These are phyloP conservation scores for Aspergillus sp. DNA, from an alignment of 2,329 filamentous ascomycete genomes.

Conservation along the genomic window DNA sequence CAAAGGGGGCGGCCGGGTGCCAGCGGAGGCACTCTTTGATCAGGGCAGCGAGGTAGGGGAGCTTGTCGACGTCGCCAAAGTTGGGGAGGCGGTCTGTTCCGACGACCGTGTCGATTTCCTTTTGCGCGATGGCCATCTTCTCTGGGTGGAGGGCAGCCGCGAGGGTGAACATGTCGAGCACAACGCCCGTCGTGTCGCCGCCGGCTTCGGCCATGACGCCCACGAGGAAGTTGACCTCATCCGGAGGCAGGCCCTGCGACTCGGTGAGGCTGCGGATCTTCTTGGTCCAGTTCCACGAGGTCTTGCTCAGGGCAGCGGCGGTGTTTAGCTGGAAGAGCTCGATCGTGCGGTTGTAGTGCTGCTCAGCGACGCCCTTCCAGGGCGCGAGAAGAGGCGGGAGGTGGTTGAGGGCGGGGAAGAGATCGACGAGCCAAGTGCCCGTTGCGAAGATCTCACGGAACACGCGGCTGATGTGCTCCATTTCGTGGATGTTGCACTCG, in stretches of 20 bases:
- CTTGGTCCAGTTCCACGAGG: slow-evolving; percentile 35
- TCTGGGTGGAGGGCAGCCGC: slow-evolving; percentile 51
- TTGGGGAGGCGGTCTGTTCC: slow-evolving; percentile 36
- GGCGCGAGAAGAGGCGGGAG: slow-evolving; percentile 43
- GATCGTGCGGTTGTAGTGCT: slow-evolving; percentile 23
- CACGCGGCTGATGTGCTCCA: slow-evolving; percentile 51
- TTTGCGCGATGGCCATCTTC: slow-evolving; percentile 45
- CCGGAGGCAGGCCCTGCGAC: slow-evolving; percentile 47
- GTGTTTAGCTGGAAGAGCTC: slow-evolving; percentile 28
- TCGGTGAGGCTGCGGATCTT: slow-evolving; percentile 35
- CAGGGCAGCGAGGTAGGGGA: slow-evolving; percentile 35
- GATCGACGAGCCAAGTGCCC: slow-evolving; percentile 49
- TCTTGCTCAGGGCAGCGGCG: slow-evolving; percentile 13
- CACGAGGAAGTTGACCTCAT: slow-evolving; percentile 51
- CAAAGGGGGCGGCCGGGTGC: slow-evolving; percentile 45
- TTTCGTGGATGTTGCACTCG: slow-evolving; percentile 51
- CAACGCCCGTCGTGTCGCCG: slow-evolving; percentile 53
- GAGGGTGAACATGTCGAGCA: slow-evolving; percentile 52
- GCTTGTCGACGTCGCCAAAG: slow-evolving; percentile 28
- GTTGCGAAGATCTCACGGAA: slow-evolving; percentile 54
- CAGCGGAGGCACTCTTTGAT: slow-evolving; percentile 38
- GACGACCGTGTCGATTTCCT: slow-evolving; percentile 41
- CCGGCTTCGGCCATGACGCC: slow-evolving; percentile 54
- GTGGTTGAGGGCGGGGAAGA: slow-evolving; percentile 47
- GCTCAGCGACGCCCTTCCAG: slow-evolving; percentile 40